Percentiles rank a stretch among this genome's conserved stretches.
phyloP scores from a whole-genome alignment of 202 grass and related monocot species.

The Schoenoplectus tabernaemontani region DNA sequence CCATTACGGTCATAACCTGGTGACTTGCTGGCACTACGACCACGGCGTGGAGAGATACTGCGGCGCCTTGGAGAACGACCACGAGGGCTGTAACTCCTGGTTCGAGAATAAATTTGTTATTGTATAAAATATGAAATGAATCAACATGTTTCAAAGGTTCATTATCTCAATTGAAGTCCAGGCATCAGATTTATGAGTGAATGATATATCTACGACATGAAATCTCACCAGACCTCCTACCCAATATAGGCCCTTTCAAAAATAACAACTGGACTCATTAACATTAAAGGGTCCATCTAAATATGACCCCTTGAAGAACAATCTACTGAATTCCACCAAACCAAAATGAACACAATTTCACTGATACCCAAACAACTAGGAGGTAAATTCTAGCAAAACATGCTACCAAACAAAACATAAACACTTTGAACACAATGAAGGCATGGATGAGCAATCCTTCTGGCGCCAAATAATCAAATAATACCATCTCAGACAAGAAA shows the following conservation, averaged over 20 bases:
- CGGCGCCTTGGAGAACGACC: slow-evolving; percentile 71
- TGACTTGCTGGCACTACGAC: slow-evolving; percentile 61
- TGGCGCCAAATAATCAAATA: background rate
- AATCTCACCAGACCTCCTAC: background rate
- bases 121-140: background rate
- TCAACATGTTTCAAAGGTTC: background rate
- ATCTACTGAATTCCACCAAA: background rate
- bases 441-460: background rate
- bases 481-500: no score
- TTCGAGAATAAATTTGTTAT: slow-evolving; percentile 12
- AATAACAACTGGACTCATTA: background rate
- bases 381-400: background rate
- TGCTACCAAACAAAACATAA: background rate
- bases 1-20: slow-evolving; percentile 21
- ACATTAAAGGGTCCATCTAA: background rate
- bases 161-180: background rate
- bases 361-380: background rate
- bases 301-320: background rate
- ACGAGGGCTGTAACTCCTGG: slow-evolving; percentile 75
- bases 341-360: background rate
- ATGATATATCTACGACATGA: background rate
- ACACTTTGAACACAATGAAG: background rate
- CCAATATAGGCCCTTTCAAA: background rate
- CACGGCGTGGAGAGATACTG: slow-evolving; percentile 55
- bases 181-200: background rate